Evolutionary conservation across 306 rosid genomes (phyloP), one percentile per base, ranked within the genome.

Genomic region (Cucurbita ficifolia): DNA sequence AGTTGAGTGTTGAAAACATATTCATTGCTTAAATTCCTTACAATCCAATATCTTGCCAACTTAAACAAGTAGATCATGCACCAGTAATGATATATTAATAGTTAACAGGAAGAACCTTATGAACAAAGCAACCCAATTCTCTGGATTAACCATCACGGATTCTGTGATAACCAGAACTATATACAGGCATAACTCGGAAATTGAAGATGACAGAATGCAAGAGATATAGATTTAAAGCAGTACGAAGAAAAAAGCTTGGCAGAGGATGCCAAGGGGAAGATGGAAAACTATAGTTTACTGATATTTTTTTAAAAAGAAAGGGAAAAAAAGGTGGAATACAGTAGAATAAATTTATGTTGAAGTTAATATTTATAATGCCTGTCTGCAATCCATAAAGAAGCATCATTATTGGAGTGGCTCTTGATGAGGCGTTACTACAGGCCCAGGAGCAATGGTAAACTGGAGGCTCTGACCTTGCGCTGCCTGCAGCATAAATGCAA

Each of bases 401-500:
- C 58, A 49, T 16, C 18, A 16, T 70, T 70, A 70, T 70, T 70
- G 74, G 45, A 80, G 90, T 55, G 87, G 80, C 79, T 91, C 96
- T 72, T 77, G 92, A 18, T 80, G 89, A 49, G 90, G 8, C 73
- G 79, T 76, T 63, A 69, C 83, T 5, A 85, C 58, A 33, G 95
- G 83, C 24, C 83, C 92, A 19, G 99, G 84, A 39, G 96, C 92
- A 73, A 89, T 77, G 0, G 97, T 88, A 19, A 95, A 86, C 61
- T 91, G 99, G 45, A 95, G 82, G 52, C 90, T 96, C 81, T 92
- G 80, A 16, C 78, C 91, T 72, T 95, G 99, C 57, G 91, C 97
- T 35, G 97, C 83, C 77, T 95, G 97, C 77, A 95, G 82, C 70
- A 95, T 92, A 76, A 91, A 91, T 22, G 99, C 99, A 24, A 95